Base-by-base conservation (phyloP, 257 asterid genomes). In the Ilex aquifolium region DNA sequence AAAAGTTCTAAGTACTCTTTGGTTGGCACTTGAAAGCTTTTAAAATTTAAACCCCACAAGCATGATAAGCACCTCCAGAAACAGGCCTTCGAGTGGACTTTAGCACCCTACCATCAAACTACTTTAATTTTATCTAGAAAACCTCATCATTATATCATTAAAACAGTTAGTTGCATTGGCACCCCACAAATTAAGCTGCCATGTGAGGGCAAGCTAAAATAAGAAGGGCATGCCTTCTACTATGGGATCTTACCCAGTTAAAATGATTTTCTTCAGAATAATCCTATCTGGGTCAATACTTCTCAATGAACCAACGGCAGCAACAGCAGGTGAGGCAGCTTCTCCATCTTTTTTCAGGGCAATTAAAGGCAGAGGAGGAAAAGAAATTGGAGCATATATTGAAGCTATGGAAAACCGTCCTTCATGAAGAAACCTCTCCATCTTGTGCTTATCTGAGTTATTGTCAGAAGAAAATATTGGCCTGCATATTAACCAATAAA, bases 391-490 rank as follows among this genome's bases (percentile, higher is more conserved):
- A 66, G 97, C 97, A 73, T 75, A 93, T 62, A 85, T 60, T 30
- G 99, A 93, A 68, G 97, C 97, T 62, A 87, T 63, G 50, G 97
- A 87, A 75, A 84, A 87, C 67, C 83, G 71, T 36, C 99, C 97
- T 3, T 88, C 77, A 68, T 93, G 99, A 74, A 93, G 97, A 84
- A 90, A 93, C 71, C 95, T 90, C 85, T 93, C 99, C 99, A 93
- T 86, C 74, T 90, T 93, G 80, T 83, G 95, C 82, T 88, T 85
- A 66, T 83, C 90, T 39, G 91, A 82, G 57, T 84, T 83, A 72
- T 77, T 79, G 67, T 93, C 96, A 16, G 95, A 82, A 59, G 97
- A 90, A 72, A 72, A 93, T 63, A 84, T 57, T 29, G 99, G 97
- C 88, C 97, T 93, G 86, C 69, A 82, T 5, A 64, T 32, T 59